Base-by-base conservation (phyloP, 164 flowering plant genomes). In the Santalum album region DNA sequence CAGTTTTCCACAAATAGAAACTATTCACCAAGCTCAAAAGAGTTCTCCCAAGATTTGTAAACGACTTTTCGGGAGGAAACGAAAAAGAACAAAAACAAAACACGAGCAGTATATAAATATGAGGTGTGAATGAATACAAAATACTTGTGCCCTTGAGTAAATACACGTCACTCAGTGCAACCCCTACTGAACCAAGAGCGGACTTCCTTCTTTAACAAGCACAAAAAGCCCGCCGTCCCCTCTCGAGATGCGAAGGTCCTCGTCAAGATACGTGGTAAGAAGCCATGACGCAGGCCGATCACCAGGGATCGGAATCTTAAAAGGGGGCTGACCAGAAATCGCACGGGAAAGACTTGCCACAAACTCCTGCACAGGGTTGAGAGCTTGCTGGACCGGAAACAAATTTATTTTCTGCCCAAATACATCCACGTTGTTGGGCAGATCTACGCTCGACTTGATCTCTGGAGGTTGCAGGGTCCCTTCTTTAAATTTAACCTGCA, bases 161-260 rank as follows among this genome's bases (percentile, higher is more conserved):
- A n/a, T n/a, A n/a, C n/a, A n/a, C n/a, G n/a, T n/a, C n/a, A n/a
- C n/a, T n/a, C n/a, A n/a, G n/a, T n/a, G n/a, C 35, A 29, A 10
- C 10, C 6, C 20, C 57, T 66, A 81, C 73, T 73, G 73, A 54
- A 74, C 72, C 9, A 86, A 65, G 18, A 88, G 84, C 53, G 86
- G 70, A 64, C 95, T 86, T 6, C 96, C 96, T 78, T 92, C 90
- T 76, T 72, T 86, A 50, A 69, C 96, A 46, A 92, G 99, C 47
- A 89, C 83, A 59, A 92, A 92, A 56, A 88, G 82, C 40, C 99
- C 99, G 45, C 99, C 96, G 65, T 92, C 99, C 6, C 99, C 99
- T 70, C 96, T 81, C 14, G 96, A 83, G 29, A 92, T 92, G 19
- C 96, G 75, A 24, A 89, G 52, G 64, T 92, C 96, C 47, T 82